Percentiles rank a stretch among this genome's conserved stretches.
Conservation (phyloP, 352 stramenopile species). For the Phytophthora multivora region DNA sequence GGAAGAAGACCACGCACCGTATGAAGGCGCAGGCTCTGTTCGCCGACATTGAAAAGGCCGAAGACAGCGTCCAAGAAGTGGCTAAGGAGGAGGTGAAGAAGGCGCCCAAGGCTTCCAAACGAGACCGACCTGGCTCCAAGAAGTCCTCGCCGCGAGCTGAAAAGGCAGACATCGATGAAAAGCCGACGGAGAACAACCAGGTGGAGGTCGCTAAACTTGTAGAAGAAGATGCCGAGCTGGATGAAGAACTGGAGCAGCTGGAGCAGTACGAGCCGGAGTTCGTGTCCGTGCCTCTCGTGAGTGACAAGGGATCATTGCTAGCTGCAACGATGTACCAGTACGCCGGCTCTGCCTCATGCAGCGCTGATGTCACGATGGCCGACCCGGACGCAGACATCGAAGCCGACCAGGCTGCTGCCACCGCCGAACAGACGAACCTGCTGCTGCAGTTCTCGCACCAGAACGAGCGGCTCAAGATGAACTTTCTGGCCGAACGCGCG, state of each 20-base stretch:
- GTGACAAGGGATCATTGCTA: slow-evolving; percentile 47
- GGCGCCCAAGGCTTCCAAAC: slow-evolving; percentile 13
- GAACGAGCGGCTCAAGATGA: slow-evolving; percentile 55
- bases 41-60: slow-evolving; percentile 16
- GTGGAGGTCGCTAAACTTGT: slow-evolving; percentile 3
- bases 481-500: slow-evolving; percentile 49
- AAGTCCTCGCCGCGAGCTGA: slow-evolving; percentile 8
- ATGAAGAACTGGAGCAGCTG: slow-evolving; percentile 42
- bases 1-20: slow-evolving; percentile 29
- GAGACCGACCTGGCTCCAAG: slow-evolving; percentile 12
- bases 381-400: slow-evolving; percentile 13
- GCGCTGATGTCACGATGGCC: slow-evolving; percentile 1
- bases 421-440: slow-evolving; percentile 44
- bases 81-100: slow-evolving; percentile 2
- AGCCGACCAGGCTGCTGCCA: slow-evolving; percentile 5
- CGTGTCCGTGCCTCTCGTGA: slow-evolving; percentile 37
- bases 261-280: slow-evolving; percentile 53
- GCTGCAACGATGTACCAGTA: slow-evolving; percentile 56
- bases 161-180: neutral
- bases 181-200: slow-evolving; percentile 11
- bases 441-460: slow-evolving; percentile 55
- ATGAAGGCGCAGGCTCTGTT: slow-evolving; percentile 47
- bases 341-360: neutral
- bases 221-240: slow-evolving; percentile 28
- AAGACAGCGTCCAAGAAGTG: slow-evolving; percentile 11